Percentiles rank a stretch among this genome's conserved stretches.
These are phyloP conservation scores for Lactifluus rugatus DNA, from an alignment of 768 basidiomycete genomes.

Conservation along the genomic window DNA sequence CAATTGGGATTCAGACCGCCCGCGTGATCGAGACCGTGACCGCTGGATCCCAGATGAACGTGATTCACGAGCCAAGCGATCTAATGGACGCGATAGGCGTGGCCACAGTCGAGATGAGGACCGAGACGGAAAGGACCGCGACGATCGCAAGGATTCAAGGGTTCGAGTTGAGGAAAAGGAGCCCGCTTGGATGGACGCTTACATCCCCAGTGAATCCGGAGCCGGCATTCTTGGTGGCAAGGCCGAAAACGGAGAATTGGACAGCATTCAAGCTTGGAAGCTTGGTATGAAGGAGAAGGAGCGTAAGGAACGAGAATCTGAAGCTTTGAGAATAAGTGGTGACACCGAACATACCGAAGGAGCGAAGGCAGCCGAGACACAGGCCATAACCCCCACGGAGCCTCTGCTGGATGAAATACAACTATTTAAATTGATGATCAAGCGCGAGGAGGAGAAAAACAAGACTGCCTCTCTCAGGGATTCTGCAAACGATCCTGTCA, in stretches of 20 bases:
- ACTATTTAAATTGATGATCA: constrained; percentile 76
- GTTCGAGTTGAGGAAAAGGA: constrained; percentile 68
- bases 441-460: constrained; percentile 53
- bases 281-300: constrained; percentile 73
- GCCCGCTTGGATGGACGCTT: constrained; percentile 89
- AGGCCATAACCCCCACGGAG: constrained; percentile 19
- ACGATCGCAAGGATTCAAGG: constrained; percentile 40
- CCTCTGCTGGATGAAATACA: constrained; percentile 71
- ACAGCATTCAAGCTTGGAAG: constrained; percentile 84
- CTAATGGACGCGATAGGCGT: constrained; percentile 50
- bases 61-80: constrained; percentile 52
- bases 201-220: constrained; percentile 50
- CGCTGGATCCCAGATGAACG: constrained; percentile 63
- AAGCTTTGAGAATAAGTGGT: constrained; percentile 11
- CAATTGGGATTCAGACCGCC: constrained; percentile 21
- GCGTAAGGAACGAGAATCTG: constrained; percentile 38
- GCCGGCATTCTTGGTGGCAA: constrained; percentile 58
- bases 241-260: constrained; percentile 54
- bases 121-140: constrained; percentile 35
- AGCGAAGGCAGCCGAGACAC: constrained; percentile 8
- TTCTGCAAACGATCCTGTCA: background rate
- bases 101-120: constrained; percentile 40
- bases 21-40: constrained; percentile 32
- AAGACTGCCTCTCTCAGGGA: constrained; percentile 23
- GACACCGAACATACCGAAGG: constrained; percentile 21